Conservation (phyloP, 305 asterid species). For the Stenogyne calaminthoides region DNA sequence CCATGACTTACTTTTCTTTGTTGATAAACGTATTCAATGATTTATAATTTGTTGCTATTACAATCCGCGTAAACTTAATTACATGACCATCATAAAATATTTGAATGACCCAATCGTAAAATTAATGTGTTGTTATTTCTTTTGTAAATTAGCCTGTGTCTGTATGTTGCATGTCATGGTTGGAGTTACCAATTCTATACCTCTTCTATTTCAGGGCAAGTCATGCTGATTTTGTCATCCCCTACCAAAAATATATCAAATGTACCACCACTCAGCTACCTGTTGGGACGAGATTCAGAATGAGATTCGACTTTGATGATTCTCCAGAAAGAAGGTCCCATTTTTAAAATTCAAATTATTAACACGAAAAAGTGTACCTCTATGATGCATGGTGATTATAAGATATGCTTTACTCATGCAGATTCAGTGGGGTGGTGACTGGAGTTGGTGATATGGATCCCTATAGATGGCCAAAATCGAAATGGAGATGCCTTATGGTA, state of each 20-base stretch:
- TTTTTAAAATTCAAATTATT: background rate
- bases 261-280: slow-evolving; percentile 58
- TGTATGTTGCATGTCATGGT: background rate
- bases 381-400: slow-evolving; percentile 16
- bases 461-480: slow-evolving; percentile 85
- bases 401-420: slow-evolving; percentile 32
- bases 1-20: background rate
- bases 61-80: background rate
- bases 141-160: background rate
- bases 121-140: background rate
- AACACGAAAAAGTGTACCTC: background rate
- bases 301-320: slow-evolving; percentile 86
- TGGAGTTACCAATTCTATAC: slow-evolving; percentile 6
- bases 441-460: slow-evolving; percentile 81
- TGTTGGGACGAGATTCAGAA: slow-evolving; percentile 78
- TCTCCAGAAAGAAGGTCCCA: slow-evolving; percentile 92
- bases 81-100: background rate
- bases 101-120: background rate
- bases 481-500: slow-evolving; percentile 98
- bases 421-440: slow-evolving; percentile 93
- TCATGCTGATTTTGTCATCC: slow-evolving; percentile 75
- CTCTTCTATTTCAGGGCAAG: slow-evolving; percentile 57
- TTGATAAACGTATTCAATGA: background rate
- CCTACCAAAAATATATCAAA: slow-evolving; percentile 70
- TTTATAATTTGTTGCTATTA: background rate